Percentiles rank a stretch among this genome's conserved stretches.
These are phyloP conservation scores for Boletus subparvulus DNA, from an alignment of 768 basidiomycete species.

Conservation along the genomic window DNA sequence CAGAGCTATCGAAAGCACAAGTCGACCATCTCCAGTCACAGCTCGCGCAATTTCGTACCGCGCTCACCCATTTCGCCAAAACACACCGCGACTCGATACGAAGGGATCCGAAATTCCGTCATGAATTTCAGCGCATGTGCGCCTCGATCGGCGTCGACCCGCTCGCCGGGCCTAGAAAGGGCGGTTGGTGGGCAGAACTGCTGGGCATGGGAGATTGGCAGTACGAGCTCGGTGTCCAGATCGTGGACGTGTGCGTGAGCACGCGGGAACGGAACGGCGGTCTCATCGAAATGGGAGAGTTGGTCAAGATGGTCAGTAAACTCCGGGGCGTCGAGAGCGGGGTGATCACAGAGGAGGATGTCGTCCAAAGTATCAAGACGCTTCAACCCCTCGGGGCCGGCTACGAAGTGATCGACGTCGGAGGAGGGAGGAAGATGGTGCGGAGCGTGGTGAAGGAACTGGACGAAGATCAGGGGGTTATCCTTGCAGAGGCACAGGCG, in stretches of 20 bases:
- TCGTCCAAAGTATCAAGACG: constrained; percentile 79
- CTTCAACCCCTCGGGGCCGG: constrained; percentile 87
- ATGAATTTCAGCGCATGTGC: too few species aligned
- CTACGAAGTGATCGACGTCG: constrained; percentile 78
- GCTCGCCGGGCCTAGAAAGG: too few species aligned
- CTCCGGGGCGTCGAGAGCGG: constrained; percentile 68
- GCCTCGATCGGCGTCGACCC: too few species aligned
- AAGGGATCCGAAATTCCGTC: too few species aligned
- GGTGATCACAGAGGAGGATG: constrained; percentile 83
- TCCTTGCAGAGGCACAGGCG: constrained; percentile 71
- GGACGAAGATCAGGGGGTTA: constrained; percentile 83
- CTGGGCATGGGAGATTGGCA: constrained; percentile 92
- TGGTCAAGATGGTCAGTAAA: constrained; percentile 74
- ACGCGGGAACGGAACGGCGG: constrained; percentile 91
- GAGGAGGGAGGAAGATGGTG: constrained; percentile 70
- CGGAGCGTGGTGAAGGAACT: constrained; percentile 88
- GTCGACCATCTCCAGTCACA: constrained; percentile 78
- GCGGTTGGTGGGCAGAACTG: constrained; percentile 88
- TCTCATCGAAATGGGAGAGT: constrained; percentile 83
- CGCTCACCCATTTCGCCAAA: constrained; percentile 76
- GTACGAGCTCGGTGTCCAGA: constrained; percentile 92
- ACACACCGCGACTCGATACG: constrained; percentile 54
- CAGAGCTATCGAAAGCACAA: constrained; percentile 72
- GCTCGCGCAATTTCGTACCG: constrained; percentile 78
- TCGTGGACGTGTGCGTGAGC: constrained; percentile 88